A percentile compares a stretch with the other conserved stretches of the same genome.
Conservation (phyloP, 2,329 filamentous ascomycete species). For the Falciphora oryzae region DNA sequence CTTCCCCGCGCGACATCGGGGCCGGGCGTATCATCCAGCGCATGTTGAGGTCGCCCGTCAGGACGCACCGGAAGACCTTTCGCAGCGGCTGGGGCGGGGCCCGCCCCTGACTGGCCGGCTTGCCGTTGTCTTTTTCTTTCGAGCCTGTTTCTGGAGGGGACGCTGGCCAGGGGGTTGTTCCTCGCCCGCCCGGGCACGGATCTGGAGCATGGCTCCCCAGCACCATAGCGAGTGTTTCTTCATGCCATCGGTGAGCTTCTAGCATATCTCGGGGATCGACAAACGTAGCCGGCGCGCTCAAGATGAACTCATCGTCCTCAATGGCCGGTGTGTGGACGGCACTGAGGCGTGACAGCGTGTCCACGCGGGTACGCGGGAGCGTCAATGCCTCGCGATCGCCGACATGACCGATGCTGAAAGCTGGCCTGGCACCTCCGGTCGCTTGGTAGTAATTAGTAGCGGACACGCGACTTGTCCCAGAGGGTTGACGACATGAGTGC, state of each 20-base stretch:
- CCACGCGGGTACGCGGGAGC: background rate
- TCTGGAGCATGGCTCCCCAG: background rate
- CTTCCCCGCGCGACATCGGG: background rate
- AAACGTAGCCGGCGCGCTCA: background rate
- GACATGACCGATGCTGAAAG: too few relatives aligned
- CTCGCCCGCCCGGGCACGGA: background rate
- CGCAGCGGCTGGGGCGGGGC: background rate
- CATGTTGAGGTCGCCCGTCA: background rate
- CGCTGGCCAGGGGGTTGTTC: too few relatives aligned
- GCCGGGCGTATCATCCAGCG: too few relatives aligned
- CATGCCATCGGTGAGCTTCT: background rate
- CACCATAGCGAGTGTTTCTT: background rate
- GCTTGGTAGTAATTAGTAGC: too few relatives aligned
- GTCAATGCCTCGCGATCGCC: too few relatives aligned
- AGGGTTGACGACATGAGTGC: too few relatives aligned
- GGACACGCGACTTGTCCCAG: too few relatives aligned
- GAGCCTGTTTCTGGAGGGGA: too few relatives aligned
- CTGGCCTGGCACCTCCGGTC: too few relatives aligned
- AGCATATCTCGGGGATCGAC: background rate
- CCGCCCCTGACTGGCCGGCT: too few relatives aligned
- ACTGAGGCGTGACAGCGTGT: background rate
- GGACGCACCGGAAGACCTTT: background rate
- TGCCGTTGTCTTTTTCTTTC: too few relatives aligned
- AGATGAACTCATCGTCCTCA: background rate
- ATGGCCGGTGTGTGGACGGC: background rate